A percentile compares a stretch with the other conserved stretches of the same genome.
These are phyloP conservation scores for Vigna nakashimae DNA, from an alignment of 306 rosid species.

Conservation along the genomic window DNA sequence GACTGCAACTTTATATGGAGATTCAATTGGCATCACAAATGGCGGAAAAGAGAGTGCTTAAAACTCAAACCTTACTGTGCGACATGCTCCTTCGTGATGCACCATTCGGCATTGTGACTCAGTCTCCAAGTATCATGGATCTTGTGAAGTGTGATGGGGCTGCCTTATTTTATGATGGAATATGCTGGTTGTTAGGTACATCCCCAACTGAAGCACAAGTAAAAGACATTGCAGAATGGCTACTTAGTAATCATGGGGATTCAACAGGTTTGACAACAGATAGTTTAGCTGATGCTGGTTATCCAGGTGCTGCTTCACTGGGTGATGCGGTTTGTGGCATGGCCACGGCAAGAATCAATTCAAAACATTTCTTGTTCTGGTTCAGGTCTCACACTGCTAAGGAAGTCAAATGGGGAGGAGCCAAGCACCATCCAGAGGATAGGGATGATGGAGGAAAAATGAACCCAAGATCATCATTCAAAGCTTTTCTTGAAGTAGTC, in stretches of 20 bases:
- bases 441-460: constrained; percentile 73
- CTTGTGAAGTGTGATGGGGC: constrained; percentile 90
- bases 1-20: constrained; percentile 74
- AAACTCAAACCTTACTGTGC: constrained; percentile 76
- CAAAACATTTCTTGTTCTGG: constrained; percentile 85
- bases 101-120: constrained; percentile 69
- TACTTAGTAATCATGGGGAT: constrained; percentile 63
- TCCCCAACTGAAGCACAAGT: constrained; percentile 85
- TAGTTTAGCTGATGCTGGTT: constrained; percentile 79
- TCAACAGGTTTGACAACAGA: constrained; percentile 84
- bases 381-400: constrained; percentile 76
- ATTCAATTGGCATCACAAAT: constrained; percentile 73
- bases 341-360: constrained; percentile 68
- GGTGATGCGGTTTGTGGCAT: constrained; percentile 84
- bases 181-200: constrained; percentile 72
- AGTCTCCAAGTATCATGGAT: constrained; percentile 81
- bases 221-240: constrained; percentile 77
- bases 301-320: constrained; percentile 71
- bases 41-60: constrained; percentile 69
- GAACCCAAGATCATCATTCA: constrained; percentile 84
- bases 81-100: constrained; percentile 90
- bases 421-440: constrained; percentile 80
- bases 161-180: constrained; percentile 70
- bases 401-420: constrained; percentile 87
- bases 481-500: constrained; percentile 76